phyloP scores from a whole-genome alignment of 805 yeast genomes.

The Schwanniomyces sp. region DNA sequence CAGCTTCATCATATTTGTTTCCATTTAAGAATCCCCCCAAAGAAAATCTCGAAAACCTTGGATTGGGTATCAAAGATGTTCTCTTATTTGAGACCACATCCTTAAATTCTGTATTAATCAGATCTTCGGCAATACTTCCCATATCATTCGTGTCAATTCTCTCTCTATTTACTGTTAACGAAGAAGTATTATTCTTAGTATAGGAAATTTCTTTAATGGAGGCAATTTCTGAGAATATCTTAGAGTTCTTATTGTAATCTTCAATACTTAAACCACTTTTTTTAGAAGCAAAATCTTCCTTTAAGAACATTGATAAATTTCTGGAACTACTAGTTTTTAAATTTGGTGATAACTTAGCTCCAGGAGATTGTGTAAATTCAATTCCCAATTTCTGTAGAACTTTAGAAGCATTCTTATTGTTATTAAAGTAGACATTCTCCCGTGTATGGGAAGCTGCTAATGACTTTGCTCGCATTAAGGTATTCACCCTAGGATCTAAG shows the following conservation, averaged over 20 bases:
- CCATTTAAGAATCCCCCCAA: constrained; percentile 35
- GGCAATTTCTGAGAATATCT: constrained; percentile 12
- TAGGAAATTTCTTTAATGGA: background rate
- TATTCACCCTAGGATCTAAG: constrained; percentile 37
- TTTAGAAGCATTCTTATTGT: constrained; percentile 23
- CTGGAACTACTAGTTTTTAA: constrained; percentile 40
- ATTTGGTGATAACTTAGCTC: constrained; percentile 14
- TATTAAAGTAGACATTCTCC: constrained; percentile 13
- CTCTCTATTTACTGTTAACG: background rate
- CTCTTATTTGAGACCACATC: constrained; percentile 4
- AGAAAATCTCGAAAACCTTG: constrained; percentile 42
- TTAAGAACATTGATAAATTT: constrained; percentile 23
- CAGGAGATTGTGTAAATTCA: constrained; percentile 17
- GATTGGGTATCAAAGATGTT: constrained; percentile 35
- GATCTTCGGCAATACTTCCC: background rate
- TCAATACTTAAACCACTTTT: constrained; percentile 1
- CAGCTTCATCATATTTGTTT: constrained; percentile 6
- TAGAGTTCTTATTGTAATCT: constrained; percentile 10
- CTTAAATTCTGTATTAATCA: background rate
- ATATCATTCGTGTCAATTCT: background rate
- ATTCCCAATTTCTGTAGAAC: constrained; percentile 41
- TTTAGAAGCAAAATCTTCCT: constrained; percentile 5
- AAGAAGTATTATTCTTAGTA: background rate
- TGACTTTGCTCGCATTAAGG: constrained; percentile 38
- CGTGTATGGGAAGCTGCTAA: constrained; percentile 21